phyloP scores from a whole-genome alignment of 805 yeast species.

The Scheffersomyces spartinae region DNA sequence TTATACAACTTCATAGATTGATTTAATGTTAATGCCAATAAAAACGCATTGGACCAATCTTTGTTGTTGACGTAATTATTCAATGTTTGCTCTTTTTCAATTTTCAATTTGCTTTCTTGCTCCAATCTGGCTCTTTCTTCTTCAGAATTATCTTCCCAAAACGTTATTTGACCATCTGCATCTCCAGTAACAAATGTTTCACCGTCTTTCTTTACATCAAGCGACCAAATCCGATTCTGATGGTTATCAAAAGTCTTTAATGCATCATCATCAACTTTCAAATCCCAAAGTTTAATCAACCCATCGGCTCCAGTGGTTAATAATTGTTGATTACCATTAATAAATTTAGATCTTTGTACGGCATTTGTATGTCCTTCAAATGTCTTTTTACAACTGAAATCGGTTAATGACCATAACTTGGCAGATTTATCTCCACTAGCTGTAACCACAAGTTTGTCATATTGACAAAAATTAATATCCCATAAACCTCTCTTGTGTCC shows the following conservation, averaged over 20 bases:
- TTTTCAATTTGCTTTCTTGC: slow-evolving; percentile 39
- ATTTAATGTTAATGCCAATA: slow-evolving; percentile 73
- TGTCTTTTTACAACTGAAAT: slow-evolving; percentile 65
- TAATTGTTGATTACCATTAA: slow-evolving; percentile 56
- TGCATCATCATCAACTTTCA: slow-evolving; percentile 58
- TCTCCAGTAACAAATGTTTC: slow-evolving; percentile 73
- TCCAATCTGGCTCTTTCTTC: slow-evolving; percentile 48
- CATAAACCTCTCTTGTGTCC: slow-evolving; percentile 95
- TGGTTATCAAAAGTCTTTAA: slow-evolving; percentile 81
- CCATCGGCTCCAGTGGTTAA: slow-evolving; percentile 91
- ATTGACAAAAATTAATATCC: slow-evolving; percentile 77
- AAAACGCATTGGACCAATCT: slow-evolving; percentile 84
- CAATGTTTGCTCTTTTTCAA: slow-evolving; percentile 85
- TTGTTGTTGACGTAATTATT: slow-evolving; percentile 58
- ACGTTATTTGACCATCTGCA: slow-evolving; percentile 84
- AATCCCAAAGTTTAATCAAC: slow-evolving; percentile 82
- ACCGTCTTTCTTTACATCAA: slow-evolving; percentile 57
- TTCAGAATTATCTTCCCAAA: slow-evolving; percentile 84
- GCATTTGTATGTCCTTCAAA: slow-evolving; percentile 94
- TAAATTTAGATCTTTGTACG: slow-evolving; percentile 69
- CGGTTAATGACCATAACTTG: slow-evolving; percentile 78
- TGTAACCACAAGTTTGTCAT: slow-evolving; percentile 67
- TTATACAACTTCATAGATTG: slow-evolving; percentile 84
- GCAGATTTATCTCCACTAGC: slow-evolving; percentile 90
- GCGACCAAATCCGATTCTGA: slow-evolving; percentile 89